phyloP scores from a whole-genome alignment of 192 early-diverging fungal genomes.

The Kappamyces sp. region DNA sequence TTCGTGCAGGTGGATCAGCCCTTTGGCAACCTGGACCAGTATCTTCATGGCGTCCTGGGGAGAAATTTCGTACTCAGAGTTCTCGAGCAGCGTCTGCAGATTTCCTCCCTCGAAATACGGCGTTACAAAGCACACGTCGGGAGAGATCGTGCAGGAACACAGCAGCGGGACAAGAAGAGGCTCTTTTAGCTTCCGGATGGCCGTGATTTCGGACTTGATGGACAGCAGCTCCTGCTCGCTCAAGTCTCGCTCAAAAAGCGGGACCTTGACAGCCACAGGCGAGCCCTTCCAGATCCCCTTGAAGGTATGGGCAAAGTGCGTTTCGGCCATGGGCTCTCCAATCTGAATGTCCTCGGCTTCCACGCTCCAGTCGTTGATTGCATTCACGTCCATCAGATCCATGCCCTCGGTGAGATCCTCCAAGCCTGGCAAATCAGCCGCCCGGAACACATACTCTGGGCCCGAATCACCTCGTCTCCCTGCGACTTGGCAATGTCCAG shows the following conservation, averaged over 20 bases:
- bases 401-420: neutral
- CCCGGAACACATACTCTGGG: slow-evolving; percentile 11
- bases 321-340: slow-evolving; percentile 4
- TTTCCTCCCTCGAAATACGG: slow-evolving; percentile 23
- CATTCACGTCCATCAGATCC: slow-evolving; percentile 24
- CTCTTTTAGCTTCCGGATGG: slow-evolving; percentile 36
- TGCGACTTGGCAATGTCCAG: slow-evolving; percentile 8
- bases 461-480: slow-evolving; percentile 11
- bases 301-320: slow-evolving; percentile 19
- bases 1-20: slow-evolving; percentile 34
- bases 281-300: slow-evolving; percentile 30
- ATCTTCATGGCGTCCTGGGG: slow-evolving; percentile 19
- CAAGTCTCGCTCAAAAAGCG: slow-evolving; percentile 9
- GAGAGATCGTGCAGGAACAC: slow-evolving; percentile 28
- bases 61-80: slow-evolving; percentile 35
- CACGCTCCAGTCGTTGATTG: slow-evolving; percentile 34
- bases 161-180: slow-evolving; percentile 26
- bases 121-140: slow-evolving; percentile 36
- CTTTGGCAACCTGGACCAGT: slow-evolving; percentile 25
- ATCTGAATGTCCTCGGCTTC: slow-evolving; percentile 27
- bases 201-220: slow-evolving; percentile 11
- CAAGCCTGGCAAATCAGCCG: neutral
- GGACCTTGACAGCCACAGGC: slow-evolving; percentile 28
- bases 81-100: slow-evolving; percentile 26
- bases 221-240: slow-evolving; percentile 9